These are phyloP conservation scores for Magnolia kwangsiensis DNA, from an alignment of 164 flowering plant genomes.

Conservation along the genomic window DNA sequence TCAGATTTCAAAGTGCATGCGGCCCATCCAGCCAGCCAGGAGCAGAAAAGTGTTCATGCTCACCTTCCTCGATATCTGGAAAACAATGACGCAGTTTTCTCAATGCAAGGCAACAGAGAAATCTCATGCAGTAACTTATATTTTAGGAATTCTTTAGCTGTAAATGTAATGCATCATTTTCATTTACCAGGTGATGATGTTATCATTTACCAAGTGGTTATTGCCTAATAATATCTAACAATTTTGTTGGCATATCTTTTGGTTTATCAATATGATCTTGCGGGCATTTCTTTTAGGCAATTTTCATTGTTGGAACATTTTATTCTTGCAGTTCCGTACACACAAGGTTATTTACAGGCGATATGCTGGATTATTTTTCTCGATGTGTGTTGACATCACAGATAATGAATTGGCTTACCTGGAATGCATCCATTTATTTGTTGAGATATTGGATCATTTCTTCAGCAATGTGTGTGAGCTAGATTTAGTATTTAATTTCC, in stretches of 20 bases:
- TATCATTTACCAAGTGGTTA: not conserved
- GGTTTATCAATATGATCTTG: not conserved
- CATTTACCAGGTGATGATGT: not conserved
- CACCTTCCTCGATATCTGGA: no score
- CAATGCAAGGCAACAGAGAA: no score
- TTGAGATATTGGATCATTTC: slow-evolving; percentile 98
- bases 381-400: slow-evolving; percentile 94
- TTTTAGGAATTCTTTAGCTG: not conserved
- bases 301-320: not conserved
- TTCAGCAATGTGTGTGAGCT: slow-evolving; percentile 99
- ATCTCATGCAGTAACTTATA: not conserved
- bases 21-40: no score
- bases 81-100: no score
- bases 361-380: slow-evolving; percentile 96
- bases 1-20: no score
- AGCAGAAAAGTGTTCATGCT: no score
- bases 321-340: slow-evolving; percentile 77
- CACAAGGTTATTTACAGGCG: slow-evolving; percentile 97
- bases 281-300: not conserved
- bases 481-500: slow-evolving; percentile 97
- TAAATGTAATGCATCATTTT: not conserved
- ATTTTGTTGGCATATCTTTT: not conserved
- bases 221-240: not conserved
- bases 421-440: slow-evolving; percentile 96
- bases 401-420: slow-evolving; percentile 96